These are phyloP conservation scores for Lecanosticta acicola DNA, from an alignment of 2,329 filamentous ascomycete species.

Conservation along the genomic window DNA sequence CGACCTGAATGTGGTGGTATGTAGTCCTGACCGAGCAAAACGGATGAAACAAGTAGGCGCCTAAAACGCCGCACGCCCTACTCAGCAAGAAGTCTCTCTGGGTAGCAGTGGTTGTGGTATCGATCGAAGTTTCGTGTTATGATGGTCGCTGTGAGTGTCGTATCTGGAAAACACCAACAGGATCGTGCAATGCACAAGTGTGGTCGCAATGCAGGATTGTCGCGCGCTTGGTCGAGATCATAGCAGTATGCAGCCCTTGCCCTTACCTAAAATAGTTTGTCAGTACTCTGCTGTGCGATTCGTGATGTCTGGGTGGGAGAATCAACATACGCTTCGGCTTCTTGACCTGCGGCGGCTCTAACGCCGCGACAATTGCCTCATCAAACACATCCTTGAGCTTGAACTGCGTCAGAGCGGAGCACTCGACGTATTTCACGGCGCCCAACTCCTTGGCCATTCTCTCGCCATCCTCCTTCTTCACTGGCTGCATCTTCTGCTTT, in stretches of 20 bases:
- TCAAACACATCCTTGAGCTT: slow-evolving; percentile 99
- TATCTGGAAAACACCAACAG: too few relatives aligned
- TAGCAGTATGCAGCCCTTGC: slow-evolving; percentile 32
- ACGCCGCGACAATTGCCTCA: slow-evolving; percentile 93
- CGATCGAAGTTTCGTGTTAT: too few relatives aligned
- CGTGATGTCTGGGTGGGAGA: neutral
- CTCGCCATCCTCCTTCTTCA: slow-evolving; percentile 88
- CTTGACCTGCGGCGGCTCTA: slow-evolving; percentile 81
- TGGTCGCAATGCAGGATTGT: neutral
- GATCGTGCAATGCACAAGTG: neutral
- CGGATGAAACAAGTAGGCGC: slow-evolving; percentile 7
- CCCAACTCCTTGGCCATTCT: slow-evolving; percentile 95
- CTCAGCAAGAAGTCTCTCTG: too few relatives aligned
- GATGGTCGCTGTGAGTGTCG: too few relatives aligned
- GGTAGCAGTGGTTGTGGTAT: neutral
- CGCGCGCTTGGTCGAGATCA: too few relatives aligned
- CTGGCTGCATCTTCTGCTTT: slow-evolving; percentile 94
- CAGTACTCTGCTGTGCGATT: too few relatives aligned
- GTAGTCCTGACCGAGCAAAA: slow-evolving; percentile 10
- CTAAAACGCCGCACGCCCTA: slow-evolving; percentile 20
- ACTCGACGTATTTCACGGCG: slow-evolving; percentile 98
- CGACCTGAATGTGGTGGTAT: slow-evolving; percentile 4
- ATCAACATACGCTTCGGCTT: slow-evolving; percentile 45
- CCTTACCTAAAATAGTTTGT: too few relatives aligned
- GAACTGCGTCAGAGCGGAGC: slow-evolving; percentile 94